Evolutionary conservation across 2,329 filamentous ascomycete species (phyloP).

Genomic region (Paecilomyces fulvus): DNA sequence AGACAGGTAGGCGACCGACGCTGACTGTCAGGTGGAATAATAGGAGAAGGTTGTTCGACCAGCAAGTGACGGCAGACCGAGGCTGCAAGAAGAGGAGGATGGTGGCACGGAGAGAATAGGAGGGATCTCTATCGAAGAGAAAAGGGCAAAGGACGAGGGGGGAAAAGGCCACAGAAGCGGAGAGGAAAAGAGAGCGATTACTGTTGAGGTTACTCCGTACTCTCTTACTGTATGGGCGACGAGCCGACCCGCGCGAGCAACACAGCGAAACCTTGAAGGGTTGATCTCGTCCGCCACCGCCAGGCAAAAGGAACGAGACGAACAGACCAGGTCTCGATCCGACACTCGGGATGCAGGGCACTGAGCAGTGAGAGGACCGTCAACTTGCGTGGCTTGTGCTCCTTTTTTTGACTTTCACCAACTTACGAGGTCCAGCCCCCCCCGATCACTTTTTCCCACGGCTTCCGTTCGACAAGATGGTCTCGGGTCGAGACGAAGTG

Average conservation of each 20-base stretch:
- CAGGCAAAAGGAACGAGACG: background rate
- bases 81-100: background rate
- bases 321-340: background rate
- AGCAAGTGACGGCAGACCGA: background rate
- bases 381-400: background rate
- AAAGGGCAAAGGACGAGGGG: background rate
- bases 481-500: slow-evolving; percentile 15
- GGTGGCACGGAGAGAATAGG: background rate
- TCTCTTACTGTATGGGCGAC: background rate
- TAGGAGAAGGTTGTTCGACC: background rate
- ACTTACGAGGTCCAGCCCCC: background rate
- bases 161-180: background rate
- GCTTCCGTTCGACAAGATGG: slow-evolving; percentile 2
- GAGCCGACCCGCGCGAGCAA: background rate
- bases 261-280: background rate
- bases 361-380: background rate
- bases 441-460: background rate
- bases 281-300: background rate
- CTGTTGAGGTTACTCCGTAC: background rate
- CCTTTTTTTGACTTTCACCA: background rate
- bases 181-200: background rate
- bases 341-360: background rate
- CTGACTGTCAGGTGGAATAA: background rate
- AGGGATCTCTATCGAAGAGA: background rate
- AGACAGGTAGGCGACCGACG: background rate